These are phyloP conservation scores for Vanderwaltozyma yarrowii DNA, from an alignment of 805 yeast genomes.

Conservation along the genomic window DNA sequence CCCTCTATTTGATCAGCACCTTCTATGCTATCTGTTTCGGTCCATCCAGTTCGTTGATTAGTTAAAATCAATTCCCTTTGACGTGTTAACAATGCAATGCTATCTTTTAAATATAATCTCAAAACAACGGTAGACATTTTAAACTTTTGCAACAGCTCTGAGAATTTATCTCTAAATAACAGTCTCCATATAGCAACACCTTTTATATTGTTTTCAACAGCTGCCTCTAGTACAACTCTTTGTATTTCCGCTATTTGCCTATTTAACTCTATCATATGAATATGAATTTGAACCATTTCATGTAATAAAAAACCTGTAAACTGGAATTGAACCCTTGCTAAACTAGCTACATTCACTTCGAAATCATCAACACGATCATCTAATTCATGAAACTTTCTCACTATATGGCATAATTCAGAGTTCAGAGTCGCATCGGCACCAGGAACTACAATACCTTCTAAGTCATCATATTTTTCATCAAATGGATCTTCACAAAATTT, in stretches of 20 bases:
- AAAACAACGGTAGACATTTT: conserved; percentile 25
- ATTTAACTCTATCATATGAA: conserved; percentile 25
- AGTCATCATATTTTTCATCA: conserved; percentile 22
- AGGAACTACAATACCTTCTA: conserved; percentile 22
- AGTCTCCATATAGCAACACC: conserved; percentile 24
- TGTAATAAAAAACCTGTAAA: conserved; percentile 28
- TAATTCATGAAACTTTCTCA: conserved; percentile 23
- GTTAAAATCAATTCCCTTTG: conserved; percentile 26
- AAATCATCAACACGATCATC: conserved; percentile 27
- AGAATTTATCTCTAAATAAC: conserved; percentile 19
- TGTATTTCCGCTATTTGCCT: conserved; percentile 22
- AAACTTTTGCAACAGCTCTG: conserved; percentile 20
- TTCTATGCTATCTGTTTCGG: conserved; percentile 6
- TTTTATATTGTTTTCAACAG: conserved; percentile 13
- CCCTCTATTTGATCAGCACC: conserved; percentile 5
- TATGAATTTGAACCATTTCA: conserved; percentile 27
- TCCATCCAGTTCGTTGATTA: conserved; percentile 16
- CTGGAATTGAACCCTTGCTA: conserved; percentile 29
- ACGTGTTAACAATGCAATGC: conserved; percentile 25
- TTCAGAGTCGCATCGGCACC: conserved; percentile 22
- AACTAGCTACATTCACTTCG: conserved; percentile 29
- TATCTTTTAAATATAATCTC: conserved; percentile 25
- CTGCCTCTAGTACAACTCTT: conserved; percentile 14
- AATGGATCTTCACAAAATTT: conserved; percentile 27
- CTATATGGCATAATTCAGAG: conserved; percentile 24